Evolutionary conservation across 2,329 filamentous ascomycete genomes (phyloP), one percentile per base, ranked within the genome.

Genomic region (Xylariales sp.): DNA sequence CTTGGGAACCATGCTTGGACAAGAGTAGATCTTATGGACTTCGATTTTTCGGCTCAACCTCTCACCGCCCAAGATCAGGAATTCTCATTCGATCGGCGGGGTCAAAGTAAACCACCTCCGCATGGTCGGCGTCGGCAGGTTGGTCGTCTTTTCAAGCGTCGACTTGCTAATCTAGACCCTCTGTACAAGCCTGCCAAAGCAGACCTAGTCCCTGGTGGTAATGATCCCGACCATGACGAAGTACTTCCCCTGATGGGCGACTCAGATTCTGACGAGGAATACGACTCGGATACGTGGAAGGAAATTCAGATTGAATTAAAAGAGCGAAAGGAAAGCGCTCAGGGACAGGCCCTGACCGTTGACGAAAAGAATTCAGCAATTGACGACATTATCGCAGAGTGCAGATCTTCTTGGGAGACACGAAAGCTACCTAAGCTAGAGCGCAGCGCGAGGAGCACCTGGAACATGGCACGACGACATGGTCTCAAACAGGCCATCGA

Each of bases 251-350:
- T 65, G 0, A 76, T 73, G 51, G 76, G 77, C 4, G 75, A 83
- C 3, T 82, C 78, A 3, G 59, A 68, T 34, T 82, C 78, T 3
- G 59, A 68, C 35, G 59, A 71, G 7, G 70, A 70, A 21, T 76
- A 73, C 46, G 81, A 86, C 50, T 66, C 73, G 9, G 70, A 76
- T 25, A 82, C 77, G 0, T 74, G 71, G 66, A 63, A 62, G 31
- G 82, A 86, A 52, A 82, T 86, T 8, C 70, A 82, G 33, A 64
- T 74, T 21, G 79, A 83, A 45, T 61, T 64, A 29, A 62, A 66
- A 39, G 64, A 68, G 37, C 47, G 51, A 44, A 45, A 54, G 38
- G 18, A 49, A 29, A 12, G 15, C 9, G 18, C 52, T 27, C 44
- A 52, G 14, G 49, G 48, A 46, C 47, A 53, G 32, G 58, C 47